These are phyloP conservation scores for Metarhizium brunneum DNA, from an alignment of 2,329 filamentous ascomycete species.

Conservation along the genomic window DNA sequence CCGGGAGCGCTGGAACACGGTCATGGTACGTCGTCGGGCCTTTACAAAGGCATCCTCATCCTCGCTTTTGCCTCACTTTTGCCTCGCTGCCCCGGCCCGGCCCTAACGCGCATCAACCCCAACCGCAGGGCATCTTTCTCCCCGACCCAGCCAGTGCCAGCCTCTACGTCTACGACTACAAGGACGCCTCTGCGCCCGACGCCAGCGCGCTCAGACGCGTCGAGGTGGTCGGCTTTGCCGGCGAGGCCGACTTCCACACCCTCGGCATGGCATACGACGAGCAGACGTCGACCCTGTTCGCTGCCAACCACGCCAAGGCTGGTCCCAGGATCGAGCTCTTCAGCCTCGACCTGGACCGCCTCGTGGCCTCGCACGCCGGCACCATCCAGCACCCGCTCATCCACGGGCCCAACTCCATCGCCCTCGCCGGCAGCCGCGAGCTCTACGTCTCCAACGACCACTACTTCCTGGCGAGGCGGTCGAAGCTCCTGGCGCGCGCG, in stretches of 20 bases:
- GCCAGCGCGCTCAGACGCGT: conserved; percentile 13
- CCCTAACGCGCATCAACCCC: not conserved
- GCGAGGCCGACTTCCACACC: conserved; percentile 27
- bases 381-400: conserved; percentile 29
- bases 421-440: conserved; percentile 22
- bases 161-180: conserved; percentile 30
- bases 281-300: conserved; percentile 24
- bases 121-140: conserved; percentile 15
- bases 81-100: not conserved
- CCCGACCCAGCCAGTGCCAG: conserved; percentile 14
- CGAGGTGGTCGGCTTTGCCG: conserved; percentile 13
- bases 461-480: conserved; percentile 18
- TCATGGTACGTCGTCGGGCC: conserved; percentile 23
- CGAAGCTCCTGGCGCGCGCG: conserved; percentile 15
- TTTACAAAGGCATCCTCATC: not conserved
- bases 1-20: conserved; percentile 30
- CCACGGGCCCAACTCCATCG: conserved; percentile 29
- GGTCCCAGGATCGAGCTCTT: conserved; percentile 30
- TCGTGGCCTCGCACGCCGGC: conserved; percentile 25
- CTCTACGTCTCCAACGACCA: conserved; percentile 34
- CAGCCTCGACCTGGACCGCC: conserved; percentile 21
- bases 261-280: conserved; percentile 30
- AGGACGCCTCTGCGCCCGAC: conserved; percentile 5
- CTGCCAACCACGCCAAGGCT: conserved; percentile 26
- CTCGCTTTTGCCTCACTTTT: not conserved